Evolutionary conservation across 257 asterid species (phyloP), one percentile per base, ranked within the genome.

Genomic region (Nicotiana attenuata): DNA sequence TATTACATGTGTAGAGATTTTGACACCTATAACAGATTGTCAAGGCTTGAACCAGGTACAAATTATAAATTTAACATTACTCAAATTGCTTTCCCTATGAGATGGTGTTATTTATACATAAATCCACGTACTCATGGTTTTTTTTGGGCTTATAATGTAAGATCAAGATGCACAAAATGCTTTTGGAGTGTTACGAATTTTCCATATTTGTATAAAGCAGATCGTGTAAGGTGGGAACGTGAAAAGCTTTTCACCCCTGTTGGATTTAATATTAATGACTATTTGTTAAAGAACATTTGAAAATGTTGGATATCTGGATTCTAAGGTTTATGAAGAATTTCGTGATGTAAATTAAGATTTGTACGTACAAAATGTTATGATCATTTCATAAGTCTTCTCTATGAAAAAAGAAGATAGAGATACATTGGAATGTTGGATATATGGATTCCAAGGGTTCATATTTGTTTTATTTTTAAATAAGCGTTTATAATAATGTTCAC

Each of bases 11-110:
- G 87, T 24, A 81, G 81, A 69, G 63, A 52, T 67, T 52, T 81
- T 0, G 78, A 76, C 17, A 82, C 31, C 15, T 29, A 60, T 52
- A 45, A 81, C 5, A 47, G 15, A 24, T 73, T 85, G 55, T 22
- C 66, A 19, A 55, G 26, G 7, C 81, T 85, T 0, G 20, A 60
- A 1, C 64, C 57, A 26, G 78, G 80, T 2, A 77, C 60, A 26
- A 38, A 80, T 6, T 75, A 57, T 47, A 68, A 65, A 5, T 85
- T 68, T 56, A 85, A 81, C 77, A 76, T 85, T 33, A 65, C 83
- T 2, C 87, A 85, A 13, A 26, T 85, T 24, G 87, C 87, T 15
- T 81, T 81, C 7, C 85, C 87, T 3, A 85, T 85, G 87, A 53
- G 80, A 22, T 85, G 87, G 87, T 81, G 87, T 71, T 85, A 65